A percentile compares a stretch with the other conserved stretches of the same genome.
Conservation (phyloP, 2,329 filamentous ascomycete species). For the Aspergillus novofumigatus region DNA sequence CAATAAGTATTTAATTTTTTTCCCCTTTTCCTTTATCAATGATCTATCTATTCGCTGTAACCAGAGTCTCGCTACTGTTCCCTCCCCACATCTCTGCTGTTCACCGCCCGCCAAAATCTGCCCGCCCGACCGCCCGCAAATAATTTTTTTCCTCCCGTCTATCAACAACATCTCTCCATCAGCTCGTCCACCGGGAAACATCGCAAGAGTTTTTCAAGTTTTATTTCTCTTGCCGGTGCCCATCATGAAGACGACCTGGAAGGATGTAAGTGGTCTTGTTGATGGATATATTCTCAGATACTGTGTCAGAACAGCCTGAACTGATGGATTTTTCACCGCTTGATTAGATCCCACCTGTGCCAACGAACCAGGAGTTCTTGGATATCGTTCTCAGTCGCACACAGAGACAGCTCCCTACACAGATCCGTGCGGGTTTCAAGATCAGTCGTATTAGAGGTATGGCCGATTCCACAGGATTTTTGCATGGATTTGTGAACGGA, state of each 20-base stretch:
- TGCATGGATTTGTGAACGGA: not conserved
- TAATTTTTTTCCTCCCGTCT: constrained; percentile 17
- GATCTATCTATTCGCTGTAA: not conserved
- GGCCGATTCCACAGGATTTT: not conserved
- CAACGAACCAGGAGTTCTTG: constrained; percentile 90
- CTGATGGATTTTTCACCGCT: constrained; percentile 36
- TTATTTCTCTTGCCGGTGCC: constrained; percentile 25
- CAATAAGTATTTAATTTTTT: too few species aligned
- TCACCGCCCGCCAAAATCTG: constrained; percentile 19
- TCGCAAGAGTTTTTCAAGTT: constrained; percentile 22
- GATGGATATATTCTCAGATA: not conserved
- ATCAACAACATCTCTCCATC: constrained; percentile 20
- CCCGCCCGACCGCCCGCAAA: constrained; percentile 13
- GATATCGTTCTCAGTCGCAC: constrained; percentile 95
- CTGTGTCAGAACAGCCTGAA: not conserved
- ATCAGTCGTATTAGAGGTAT: constrained; percentile 79
- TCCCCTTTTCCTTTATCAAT: not conserved
- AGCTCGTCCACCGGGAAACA: constrained; percentile 17
- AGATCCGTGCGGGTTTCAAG: constrained; percentile 94
- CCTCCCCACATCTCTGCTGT: constrained; percentile 5
- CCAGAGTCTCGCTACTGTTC: constrained; percentile 4
- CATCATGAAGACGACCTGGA: constrained; percentile 59
- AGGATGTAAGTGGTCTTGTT: constrained; percentile 42
- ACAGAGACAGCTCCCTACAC: constrained; percentile 86
- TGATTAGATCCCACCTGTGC: constrained; percentile 70